A percentile compares a stretch with the other conserved stretches of the same genome.
These are phyloP conservation scores for Durusdinium trenchii DNA, from an alignment of 73 alveolate species.

Conservation along the genomic window DNA sequence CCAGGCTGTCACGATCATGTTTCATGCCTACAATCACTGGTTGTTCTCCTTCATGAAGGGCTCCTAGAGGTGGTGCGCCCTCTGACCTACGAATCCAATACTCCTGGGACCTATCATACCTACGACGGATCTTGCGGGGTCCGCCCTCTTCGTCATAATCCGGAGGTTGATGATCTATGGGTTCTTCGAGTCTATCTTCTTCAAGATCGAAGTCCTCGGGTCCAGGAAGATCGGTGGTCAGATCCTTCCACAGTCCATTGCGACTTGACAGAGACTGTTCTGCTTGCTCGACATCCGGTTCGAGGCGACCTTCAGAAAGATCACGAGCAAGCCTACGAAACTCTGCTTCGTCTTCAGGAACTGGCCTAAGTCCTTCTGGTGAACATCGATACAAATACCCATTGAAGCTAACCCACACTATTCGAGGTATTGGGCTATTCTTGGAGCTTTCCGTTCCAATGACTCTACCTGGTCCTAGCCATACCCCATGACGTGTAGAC, in stretches of 20 bases:
- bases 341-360: neutral
- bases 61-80: neutral
- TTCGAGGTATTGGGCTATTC: neutral
- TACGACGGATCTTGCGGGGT: neutral
- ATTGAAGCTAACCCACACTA: neutral
- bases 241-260: neutral
- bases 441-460: neutral
- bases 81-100: neutral
- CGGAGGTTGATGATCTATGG: neutral
- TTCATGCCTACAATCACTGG: neutral
- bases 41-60: neutral
- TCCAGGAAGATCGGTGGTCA: neutral
- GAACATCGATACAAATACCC: constrained; percentile 4
- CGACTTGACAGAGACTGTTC: neutral
- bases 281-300: neutral
- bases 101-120: neutral
- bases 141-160: neutral
- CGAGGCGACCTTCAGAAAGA: neutral
- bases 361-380: constrained; percentile 6
- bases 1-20: neutral
- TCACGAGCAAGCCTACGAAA: neutral
- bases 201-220: neutral
- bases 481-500: neutral
- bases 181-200: neutral
- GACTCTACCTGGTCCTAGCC: constrained; percentile 1